phyloP scores from a whole-genome alignment of 371 early-diverging fungal genomes.

The Haplosporangium sp. region DNA sequence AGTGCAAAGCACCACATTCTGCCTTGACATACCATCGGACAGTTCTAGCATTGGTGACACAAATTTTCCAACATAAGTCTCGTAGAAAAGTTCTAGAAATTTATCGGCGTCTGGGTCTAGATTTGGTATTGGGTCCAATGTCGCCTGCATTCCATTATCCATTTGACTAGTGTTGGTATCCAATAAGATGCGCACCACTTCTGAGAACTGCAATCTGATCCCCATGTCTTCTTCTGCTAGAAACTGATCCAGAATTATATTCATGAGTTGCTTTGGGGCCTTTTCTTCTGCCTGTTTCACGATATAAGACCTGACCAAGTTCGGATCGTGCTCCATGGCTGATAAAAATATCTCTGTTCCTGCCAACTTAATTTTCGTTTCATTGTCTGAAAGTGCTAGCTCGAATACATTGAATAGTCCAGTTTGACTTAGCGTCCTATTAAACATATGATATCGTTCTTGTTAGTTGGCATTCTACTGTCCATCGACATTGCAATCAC shows the following conservation, averaged over 20 bases:
- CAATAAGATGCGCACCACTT: slow-evolving; percentile 77
- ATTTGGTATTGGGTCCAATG: slow-evolving; percentile 49
- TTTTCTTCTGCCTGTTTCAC: slow-evolving; percentile 70
- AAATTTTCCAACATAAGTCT: slow-evolving; percentile 64
- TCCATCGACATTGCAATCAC: background rate
- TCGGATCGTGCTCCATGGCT: slow-evolving; percentile 84
- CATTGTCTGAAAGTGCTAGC: slow-evolving; percentile 66
- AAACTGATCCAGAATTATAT: slow-evolving; percentile 73
- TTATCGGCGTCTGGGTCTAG: slow-evolving; percentile 75
- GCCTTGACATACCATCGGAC: slow-evolving; percentile 39
- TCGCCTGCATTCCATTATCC: slow-evolving; percentile 41
- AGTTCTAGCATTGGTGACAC: slow-evolving; percentile 70
- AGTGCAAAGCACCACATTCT: background rate
- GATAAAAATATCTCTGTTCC: slow-evolving; percentile 78
- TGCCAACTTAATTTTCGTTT: slow-evolving; percentile 66
- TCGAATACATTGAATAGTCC: slow-evolving; percentile 85
- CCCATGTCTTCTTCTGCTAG: slow-evolving; percentile 69
- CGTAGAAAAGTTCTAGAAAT: slow-evolving; percentile 83
- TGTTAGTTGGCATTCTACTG: background rate
- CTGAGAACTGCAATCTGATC: slow-evolving; percentile 77
- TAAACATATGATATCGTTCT: background rate
- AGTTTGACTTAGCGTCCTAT: slow-evolving; percentile 72
- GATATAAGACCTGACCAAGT: slow-evolving; percentile 76
- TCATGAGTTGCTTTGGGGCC: slow-evolving; percentile 64
- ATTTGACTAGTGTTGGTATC: slow-evolving; percentile 66